Evolutionary conservation across 805 yeast species (phyloP).

Genomic region (Ogataea kodamae): DNA sequence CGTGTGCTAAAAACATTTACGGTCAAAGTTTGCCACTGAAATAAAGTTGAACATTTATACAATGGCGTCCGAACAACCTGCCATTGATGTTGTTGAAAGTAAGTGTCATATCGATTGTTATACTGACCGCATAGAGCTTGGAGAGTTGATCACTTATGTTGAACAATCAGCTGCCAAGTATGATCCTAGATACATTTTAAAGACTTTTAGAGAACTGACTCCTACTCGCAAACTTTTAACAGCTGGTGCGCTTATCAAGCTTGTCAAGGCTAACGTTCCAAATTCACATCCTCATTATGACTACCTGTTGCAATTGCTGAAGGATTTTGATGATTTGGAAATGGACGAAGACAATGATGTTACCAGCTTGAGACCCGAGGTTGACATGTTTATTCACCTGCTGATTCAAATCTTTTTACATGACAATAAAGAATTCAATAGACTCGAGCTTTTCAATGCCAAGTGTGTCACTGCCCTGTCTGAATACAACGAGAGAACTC

Average conservation of each 20-base stretch:
- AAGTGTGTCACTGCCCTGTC: constrained; percentile 52
- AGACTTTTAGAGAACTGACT: constrained; percentile 80
- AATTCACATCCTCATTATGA: constrained; percentile 40
- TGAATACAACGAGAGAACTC: constrained; percentile 70
- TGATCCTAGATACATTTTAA: constrained; percentile 85
- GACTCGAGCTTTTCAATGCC: constrained; percentile 51
- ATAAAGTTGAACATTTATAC: constrained; percentile 3
- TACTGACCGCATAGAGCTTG: constrained; percentile 19
- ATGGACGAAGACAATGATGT: constrained; percentile 33
- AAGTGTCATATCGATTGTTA: constrained; percentile 6
- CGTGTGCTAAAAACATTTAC: constrained; percentile 6
- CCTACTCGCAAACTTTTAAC: constrained; percentile 64
- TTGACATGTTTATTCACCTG: constrained; percentile 75
- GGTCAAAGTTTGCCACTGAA: constrained; percentile 16
- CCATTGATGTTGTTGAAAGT: constrained; percentile 16
- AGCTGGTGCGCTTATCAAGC: constrained; percentile 48
- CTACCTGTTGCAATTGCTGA: constrained; percentile 37
- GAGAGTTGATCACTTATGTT: constrained; percentile 24
- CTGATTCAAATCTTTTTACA: constrained; percentile 73
- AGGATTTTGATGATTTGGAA: constrained; percentile 31
- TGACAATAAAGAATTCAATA: constrained; percentile 51
- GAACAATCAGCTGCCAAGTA: constrained; percentile 44
- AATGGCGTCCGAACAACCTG: constrained; percentile 3
- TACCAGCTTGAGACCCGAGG: constrained; percentile 61
- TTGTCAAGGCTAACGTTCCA: constrained; percentile 57